phyloP scores from a whole-genome alignment of 225 moss, liverwort and hornwort species.

The Takakia lepidozioides region DNA sequence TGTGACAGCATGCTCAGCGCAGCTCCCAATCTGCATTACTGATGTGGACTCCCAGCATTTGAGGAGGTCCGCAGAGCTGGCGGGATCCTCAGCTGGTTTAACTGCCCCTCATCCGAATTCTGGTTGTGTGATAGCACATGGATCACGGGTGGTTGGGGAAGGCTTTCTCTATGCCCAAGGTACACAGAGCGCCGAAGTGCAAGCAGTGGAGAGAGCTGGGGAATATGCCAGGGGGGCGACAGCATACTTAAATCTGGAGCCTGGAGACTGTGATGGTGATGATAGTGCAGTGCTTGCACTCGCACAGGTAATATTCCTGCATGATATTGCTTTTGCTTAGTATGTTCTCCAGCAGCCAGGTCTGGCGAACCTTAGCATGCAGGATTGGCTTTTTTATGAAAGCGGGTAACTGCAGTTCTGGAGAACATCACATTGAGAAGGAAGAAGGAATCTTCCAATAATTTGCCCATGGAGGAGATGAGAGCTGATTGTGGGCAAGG shows the following conservation, averaged over 20 bases:
- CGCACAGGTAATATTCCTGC: constrained; percentile 30
- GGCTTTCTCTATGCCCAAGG: constrained; percentile 85
- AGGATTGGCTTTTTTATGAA: background rate
- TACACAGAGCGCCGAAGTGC: constrained; percentile 82
- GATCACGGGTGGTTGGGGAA: constrained; percentile 73
- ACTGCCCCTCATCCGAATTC: constrained; percentile 92
- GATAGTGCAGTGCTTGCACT: constrained; percentile 69
- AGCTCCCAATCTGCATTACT: constrained; percentile 11
- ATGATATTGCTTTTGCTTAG: background rate
- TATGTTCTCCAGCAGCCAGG: too few relatives aligned
- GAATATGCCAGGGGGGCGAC: constrained; percentile 55
- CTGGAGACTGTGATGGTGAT: constrained; percentile 89
- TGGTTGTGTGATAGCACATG: constrained; percentile 84
- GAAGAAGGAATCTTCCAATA: too few relatives aligned
- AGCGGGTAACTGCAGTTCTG: too few relatives aligned
- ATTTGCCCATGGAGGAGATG: constrained; percentile 3
- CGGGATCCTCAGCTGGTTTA: constrained; percentile 69
- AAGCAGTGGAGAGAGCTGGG: constrained; percentile 72
- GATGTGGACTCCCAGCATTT: constrained; percentile 43
- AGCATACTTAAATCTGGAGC: constrained; percentile 90
- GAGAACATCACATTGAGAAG: too few relatives aligned
- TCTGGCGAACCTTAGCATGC: too few relatives aligned
- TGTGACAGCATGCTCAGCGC: too few relatives aligned
- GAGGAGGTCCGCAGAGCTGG: constrained; percentile 70
- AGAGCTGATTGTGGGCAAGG: constrained; percentile 1